These are phyloP conservation scores for Schoenoplectus tabernaemontani DNA, from an alignment of 202 grass and related monocot species.

Conservation along the genomic window DNA sequence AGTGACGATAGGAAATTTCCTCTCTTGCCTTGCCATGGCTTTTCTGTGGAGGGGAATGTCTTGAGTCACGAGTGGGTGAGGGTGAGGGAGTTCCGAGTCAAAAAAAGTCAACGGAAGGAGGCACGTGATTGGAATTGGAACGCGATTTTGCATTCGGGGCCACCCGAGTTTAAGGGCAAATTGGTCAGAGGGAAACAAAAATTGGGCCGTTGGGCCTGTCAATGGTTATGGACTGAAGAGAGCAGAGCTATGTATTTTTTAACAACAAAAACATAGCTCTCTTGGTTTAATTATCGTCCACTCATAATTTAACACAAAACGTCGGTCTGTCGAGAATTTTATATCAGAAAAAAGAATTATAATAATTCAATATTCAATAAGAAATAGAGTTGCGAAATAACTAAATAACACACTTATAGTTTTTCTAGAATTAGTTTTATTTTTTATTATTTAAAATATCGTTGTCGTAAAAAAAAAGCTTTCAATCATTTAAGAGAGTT, in stretches of 20 bases:
- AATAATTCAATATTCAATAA: too few relatives aligned
- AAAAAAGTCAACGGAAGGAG: neutral
- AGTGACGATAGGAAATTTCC: neutral
- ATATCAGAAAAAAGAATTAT: too few relatives aligned
- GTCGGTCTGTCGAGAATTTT: too few relatives aligned
- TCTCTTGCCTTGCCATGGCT: neutral
- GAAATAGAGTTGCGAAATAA: too few relatives aligned
- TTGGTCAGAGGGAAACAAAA: neutral
- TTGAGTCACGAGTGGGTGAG: neutral
- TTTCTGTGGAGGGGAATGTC: neutral
- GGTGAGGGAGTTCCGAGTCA: neutral
- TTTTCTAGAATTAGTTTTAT: neutral
- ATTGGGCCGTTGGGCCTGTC: neutral
- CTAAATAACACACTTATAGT: too few relatives aligned
- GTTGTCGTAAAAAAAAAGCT: too few relatives aligned
- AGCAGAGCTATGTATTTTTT: too few relatives aligned
- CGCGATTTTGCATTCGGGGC: neutral
- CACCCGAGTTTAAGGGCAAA: neutral
- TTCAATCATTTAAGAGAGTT: too few relatives aligned
- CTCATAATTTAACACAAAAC: too few relatives aligned
- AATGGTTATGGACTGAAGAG: neutral
- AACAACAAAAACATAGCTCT: too few relatives aligned
- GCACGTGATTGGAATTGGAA: neutral
- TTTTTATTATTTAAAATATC: neutral
- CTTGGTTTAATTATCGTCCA: too few relatives aligned